Base-by-base conservation (phyloP, 805 yeast genomes). In the Candida maesae region DNA sequence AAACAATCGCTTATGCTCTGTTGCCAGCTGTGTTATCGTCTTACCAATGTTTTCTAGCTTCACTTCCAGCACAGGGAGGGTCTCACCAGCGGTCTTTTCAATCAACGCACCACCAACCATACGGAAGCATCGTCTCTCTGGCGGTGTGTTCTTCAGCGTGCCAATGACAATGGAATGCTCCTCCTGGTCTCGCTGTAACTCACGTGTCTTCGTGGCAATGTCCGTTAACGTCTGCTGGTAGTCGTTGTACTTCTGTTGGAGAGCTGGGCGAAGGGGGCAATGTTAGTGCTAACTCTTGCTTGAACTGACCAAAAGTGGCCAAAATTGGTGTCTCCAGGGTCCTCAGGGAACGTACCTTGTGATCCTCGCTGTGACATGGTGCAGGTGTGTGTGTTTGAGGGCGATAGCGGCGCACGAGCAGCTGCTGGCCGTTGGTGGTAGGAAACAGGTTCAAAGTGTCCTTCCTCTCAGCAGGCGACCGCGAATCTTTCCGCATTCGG, bases 61-160 rank as follows among this genome's bases (percentile, higher is more conserved):
- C 19, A 75, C 68, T 38, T 73, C 69, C 39, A 88, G 64, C 10
- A 81, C 70, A 11, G 81, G 81, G 4, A 73, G 63, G 4, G 90
- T 93, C 30, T 85, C 88, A n/a, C 73, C 80, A 5, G 88, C 93
- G 4, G 80, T 73, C 50, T 85, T 81, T 56, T 89, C 95, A 14
- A 90, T 84, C 24, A 91, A 70, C 4, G 90, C 95, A 9, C 96
- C 95, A 19, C 96, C 97, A 24, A 91, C 76, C 96, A 93, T 88
- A 55, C 95, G 79, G 65, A 79, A 89, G 56, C 97, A 88, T 58
- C 81, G 80, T 46, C 99, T 76, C 33, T 73, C 78, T 2, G 52
- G 47, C 18, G 80, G 79, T 9, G 78, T 67, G 1, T 64, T 66
- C 32, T 61, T 48, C 23, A 84, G 62, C 2, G 91, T 81, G 16